Evolutionary conservation across 345 rosid genomes (phyloP).

Genomic region (Tarenaya hassleriana): DNA sequence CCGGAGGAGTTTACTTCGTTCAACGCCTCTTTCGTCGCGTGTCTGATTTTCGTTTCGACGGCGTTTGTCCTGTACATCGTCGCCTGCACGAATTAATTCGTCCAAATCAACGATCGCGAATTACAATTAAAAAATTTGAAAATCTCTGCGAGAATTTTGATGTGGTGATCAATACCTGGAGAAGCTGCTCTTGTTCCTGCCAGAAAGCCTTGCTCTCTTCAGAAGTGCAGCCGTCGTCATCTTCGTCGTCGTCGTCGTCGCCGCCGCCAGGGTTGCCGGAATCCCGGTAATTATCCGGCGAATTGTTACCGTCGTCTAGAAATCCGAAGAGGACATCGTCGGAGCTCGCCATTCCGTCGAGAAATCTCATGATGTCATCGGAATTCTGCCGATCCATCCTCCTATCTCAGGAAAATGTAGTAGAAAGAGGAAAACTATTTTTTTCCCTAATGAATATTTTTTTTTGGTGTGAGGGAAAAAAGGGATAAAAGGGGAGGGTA

Average conservation of each 20-base stretch:
- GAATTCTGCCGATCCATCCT: constrained; percentile 33
- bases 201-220: constrained; percentile 58
- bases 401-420: neutral
- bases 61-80: constrained; percentile 56
- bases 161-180: constrained; percentile 43
- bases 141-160: neutral
- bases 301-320: constrained; percentile 33
- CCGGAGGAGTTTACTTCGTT: constrained; percentile 31
- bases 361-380: constrained; percentile 42
- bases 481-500: neutral
- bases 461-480: constrained; percentile 3
- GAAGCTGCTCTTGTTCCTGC: constrained; percentile 63
- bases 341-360: constrained; percentile 47
- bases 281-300: constrained; percentile 22
- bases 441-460: neutral
- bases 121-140: neutral
- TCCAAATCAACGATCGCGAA: neutral
- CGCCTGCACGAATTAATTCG: constrained; percentile 33
- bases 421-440: constrained; percentile 12
- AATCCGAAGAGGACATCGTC: constrained; percentile 59
- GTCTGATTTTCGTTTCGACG: constrained; percentile 58
- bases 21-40: constrained; percentile 50
- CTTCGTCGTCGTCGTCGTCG: constrained; percentile 27
- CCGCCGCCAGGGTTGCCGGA: constrained; percentile 17
- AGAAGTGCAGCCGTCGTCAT: constrained; percentile 16